A percentile compares a stretch with the other conserved stretches of the same genome.
These are phyloP conservation scores for Curvularia lunata DNA, from an alignment of 2,329 filamentous ascomycete genomes.

Conservation along the genomic window DNA sequence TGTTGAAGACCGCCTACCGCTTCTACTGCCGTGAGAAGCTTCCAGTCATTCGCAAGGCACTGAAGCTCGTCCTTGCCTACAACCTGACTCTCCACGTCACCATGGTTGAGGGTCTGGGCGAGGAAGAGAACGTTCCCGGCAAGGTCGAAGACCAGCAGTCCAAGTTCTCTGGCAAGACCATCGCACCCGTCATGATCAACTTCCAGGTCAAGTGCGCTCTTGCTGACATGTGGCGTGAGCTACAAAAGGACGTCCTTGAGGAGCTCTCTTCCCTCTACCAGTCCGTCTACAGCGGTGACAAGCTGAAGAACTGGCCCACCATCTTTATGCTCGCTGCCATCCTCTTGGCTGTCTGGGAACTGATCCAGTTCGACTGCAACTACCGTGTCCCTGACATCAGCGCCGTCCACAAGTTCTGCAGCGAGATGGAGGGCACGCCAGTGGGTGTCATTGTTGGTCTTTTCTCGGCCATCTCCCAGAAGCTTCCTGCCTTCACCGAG, in stretches of 20 bases:
- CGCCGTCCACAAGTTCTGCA: slow-evolving; percentile 92
- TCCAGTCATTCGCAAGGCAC: slow-evolving; percentile 89
- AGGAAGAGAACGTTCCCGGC: slow-evolving; percentile 78
- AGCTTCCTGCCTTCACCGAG: slow-evolving; percentile 88
- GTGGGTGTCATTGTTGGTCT: slow-evolving; percentile 96
- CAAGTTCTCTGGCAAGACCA: slow-evolving; percentile 86
- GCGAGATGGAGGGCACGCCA: slow-evolving; percentile 93
- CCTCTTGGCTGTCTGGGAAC: slow-evolving; percentile 92
- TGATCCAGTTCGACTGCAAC: slow-evolving; percentile 98
- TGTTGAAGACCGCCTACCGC: slow-evolving; percentile 93
- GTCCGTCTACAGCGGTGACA: slow-evolving; percentile 96
- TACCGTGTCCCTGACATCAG: slow-evolving; percentile 87
- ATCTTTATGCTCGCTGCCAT: slow-evolving; percentile 98
- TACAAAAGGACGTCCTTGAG: slow-evolving; percentile 94
- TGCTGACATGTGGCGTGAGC: slow-evolving; percentile 96
- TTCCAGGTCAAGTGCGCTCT: slow-evolving; percentile 98
- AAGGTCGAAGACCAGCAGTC: slow-evolving; percentile 86
- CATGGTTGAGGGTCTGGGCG: slow-evolving; percentile 86
- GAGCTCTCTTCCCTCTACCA: slow-evolving; percentile 92
- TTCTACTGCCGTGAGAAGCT: slow-evolving; percentile 89
- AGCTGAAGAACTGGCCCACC: slow-evolving; percentile 98
- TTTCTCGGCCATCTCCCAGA: slow-evolving; percentile 97
- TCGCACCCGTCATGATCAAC: slow-evolving; percentile 98
- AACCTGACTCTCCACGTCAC: slow-evolving; percentile 95
- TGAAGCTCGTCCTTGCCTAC: slow-evolving; percentile 94